A percentile compares a stretch with the other conserved stretches of the same genome.
These are phyloP conservation scores for Cystofilobasidium bisporidii DNA, from an alignment of 768 basidiomycete genomes.

Conservation along the genomic window DNA sequence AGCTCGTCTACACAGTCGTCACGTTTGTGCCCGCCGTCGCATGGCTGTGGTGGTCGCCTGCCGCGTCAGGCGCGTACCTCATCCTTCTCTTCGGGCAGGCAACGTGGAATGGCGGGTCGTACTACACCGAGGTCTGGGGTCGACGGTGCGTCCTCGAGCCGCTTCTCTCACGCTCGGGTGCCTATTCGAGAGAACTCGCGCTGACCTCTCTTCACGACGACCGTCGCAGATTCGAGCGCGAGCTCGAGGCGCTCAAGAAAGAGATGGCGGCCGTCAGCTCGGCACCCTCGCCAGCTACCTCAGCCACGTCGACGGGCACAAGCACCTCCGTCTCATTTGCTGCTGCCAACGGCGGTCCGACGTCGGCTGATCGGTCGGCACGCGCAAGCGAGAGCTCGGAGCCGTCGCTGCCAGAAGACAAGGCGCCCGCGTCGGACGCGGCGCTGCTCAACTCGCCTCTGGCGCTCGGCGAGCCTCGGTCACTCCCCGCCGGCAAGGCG, in stretches of 20 bases:
- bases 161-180: not conserved
- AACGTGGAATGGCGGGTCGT: conserved; percentile 17
- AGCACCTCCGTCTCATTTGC: not conserved
- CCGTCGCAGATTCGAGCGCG: conserved; percentile 12
- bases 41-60: conserved; percentile 1
- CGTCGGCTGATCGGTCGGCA: not conserved
- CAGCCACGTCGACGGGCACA: not conserved
- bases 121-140: conserved; percentile 24
- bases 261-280: conserved; percentile 22
- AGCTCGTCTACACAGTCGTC: conserved; percentile 28
- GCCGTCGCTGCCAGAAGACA: too few relatives aligned
- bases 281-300: not conserved
- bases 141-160: not conserved
- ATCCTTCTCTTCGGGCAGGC: conserved; percentile 19
- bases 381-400: not conserved
- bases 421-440: not conserved
- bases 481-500: not conserved
- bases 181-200: too few relatives aligned
- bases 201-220: too few relatives aligned
- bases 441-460: conserved; percentile 1
- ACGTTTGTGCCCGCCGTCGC: conserved; percentile 22
- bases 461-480: not conserved
- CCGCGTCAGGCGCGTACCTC: conserved; percentile 13
- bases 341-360: not conserved
- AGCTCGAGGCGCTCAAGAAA: conserved; percentile 26